A percentile compares a stretch with the other conserved stretches of the same genome.
These are phyloP conservation scores for Pouteria glomerata DNA, from an alignment of 148 eudicot genomes.

Conservation along the genomic window DNA sequence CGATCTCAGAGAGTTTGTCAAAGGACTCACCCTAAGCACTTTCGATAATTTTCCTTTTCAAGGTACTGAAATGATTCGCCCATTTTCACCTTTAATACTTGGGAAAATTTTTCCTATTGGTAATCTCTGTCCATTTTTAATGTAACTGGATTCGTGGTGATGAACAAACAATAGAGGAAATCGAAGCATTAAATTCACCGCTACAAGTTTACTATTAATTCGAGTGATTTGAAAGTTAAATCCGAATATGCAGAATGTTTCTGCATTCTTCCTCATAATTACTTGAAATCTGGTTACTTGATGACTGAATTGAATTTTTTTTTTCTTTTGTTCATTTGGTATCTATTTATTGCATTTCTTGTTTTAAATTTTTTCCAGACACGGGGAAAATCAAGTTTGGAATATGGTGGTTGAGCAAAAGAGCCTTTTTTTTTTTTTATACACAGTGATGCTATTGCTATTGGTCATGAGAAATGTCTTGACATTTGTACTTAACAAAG, in stretches of 20 bases:
- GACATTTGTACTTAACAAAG: no score
- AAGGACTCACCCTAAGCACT: constrained; percentile 36
- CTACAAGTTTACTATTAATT: neutral
- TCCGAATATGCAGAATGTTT: neutral
- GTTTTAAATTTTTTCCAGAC: neutral
- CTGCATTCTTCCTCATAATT: neutral
- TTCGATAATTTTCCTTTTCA: constrained; percentile 55
- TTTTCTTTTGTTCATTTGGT: neutral
- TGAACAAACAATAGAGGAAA: neutral
- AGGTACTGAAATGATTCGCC: constrained; percentile 16
- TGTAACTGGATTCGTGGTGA: no score
- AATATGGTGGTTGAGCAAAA: neutral
- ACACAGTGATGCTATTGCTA: neutral
- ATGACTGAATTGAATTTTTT: no score
- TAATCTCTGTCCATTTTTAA: no score
- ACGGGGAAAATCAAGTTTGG: neutral
- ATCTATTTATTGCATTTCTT: neutral
- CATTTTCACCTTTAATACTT: neutral
- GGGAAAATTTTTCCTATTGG: no score
- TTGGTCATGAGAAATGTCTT: neutral
- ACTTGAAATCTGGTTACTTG: no score
- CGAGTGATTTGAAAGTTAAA: neutral
- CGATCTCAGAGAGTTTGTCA: constrained; percentile 54
- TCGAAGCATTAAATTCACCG: neutral
- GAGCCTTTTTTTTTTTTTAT: neutral